Evolutionary conservation across 768 basidiomycete genomes (phyloP).

Genomic region (Podaxis rugospora): DNA sequence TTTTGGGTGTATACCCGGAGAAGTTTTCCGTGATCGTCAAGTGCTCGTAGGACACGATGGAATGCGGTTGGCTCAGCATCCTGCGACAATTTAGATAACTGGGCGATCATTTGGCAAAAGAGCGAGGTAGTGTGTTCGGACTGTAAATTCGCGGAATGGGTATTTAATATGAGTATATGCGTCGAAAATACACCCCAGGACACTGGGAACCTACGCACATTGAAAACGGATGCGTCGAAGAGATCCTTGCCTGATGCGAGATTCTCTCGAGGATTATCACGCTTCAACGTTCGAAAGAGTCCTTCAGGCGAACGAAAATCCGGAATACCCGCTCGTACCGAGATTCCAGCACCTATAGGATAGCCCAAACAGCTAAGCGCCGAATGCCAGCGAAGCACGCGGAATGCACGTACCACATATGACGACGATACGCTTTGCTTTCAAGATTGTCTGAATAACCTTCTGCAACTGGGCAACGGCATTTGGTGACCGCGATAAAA

Average conservation of each 20-base stretch:
- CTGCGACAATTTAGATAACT: constrained; percentile 67
- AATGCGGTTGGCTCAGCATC: constrained; percentile 77
- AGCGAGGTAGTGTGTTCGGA: constrained; percentile 70
- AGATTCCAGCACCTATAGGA: constrained; percentile 76
- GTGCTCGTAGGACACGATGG: constrained; percentile 65
- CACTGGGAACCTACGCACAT: constrained; percentile 42
- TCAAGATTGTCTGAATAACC: constrained; percentile 63
- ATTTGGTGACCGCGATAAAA: constrained; percentile 46
- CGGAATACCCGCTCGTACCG: constrained; percentile 83
- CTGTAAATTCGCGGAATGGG: constrained; percentile 29
- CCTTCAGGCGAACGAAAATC: constrained; percentile 85
- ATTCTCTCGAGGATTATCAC: constrained; percentile 69
- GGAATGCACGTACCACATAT: constrained; percentile 63
- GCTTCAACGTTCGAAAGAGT: constrained; percentile 72
- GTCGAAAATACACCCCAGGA: neutral
- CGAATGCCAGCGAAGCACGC: constrained; percentile 8
- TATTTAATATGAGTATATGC: constrained; percentile 9
- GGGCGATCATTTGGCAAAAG: constrained; percentile 89
- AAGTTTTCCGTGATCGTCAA: constrained; percentile 73
- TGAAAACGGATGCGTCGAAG: constrained; percentile 88
- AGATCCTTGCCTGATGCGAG: constrained; percentile 80
- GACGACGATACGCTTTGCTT: constrained; percentile 81
- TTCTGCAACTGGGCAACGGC: constrained; percentile 43
- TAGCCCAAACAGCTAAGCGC: constrained; percentile 2
- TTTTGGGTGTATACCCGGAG: constrained; percentile 92